A percentile compares a stretch with the other conserved stretches of the same genome.
phyloP scores from a whole-genome alignment of 306 rosid genomes.

The Vigna hirtella region DNA sequence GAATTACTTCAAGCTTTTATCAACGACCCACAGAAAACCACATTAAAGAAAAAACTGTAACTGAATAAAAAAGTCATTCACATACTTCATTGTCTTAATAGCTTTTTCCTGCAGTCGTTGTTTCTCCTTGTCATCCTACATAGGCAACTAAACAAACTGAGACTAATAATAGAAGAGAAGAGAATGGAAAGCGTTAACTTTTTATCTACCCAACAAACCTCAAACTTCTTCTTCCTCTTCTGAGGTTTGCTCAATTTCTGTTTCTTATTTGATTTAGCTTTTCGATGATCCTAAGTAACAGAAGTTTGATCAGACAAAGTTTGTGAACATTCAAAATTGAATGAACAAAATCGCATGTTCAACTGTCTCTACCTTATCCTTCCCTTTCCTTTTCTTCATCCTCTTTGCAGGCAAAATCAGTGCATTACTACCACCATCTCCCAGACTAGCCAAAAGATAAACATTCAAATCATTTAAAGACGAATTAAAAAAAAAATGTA shows the following conservation, averaged over 20 bases:
- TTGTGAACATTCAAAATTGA: background rate
- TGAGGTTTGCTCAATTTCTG: conserved; percentile 76
- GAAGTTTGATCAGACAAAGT: conserved; percentile 29
- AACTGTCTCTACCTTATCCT: conserved; percentile 49
- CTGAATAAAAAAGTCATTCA: conserved; percentile 6
- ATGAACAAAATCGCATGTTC: conserved; percentile 6
- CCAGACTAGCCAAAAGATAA: conserved; percentile 46
- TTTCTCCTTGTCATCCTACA: conserved; percentile 76
- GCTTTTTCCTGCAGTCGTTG: conserved; percentile 62
- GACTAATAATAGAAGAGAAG: conserved; percentile 32
- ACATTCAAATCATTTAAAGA: conserved; percentile 6
- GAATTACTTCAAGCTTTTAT: conserved; percentile 7
- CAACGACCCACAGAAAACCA: conserved; percentile 21
- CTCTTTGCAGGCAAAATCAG: conserved; percentile 52
- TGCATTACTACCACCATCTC: conserved; percentile 59
- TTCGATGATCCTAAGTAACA: conserved; percentile 50
- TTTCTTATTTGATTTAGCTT: conserved; percentile 47
- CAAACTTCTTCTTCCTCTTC: conserved; percentile 73
- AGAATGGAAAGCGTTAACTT: conserved; percentile 31
- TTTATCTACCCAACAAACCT: conserved; percentile 56
- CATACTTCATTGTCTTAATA: conserved; percentile 73
- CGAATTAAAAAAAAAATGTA: background rate
- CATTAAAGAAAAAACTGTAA: conserved; percentile 1
- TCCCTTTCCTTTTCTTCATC: conserved; percentile 58
- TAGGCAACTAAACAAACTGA: conserved; percentile 39